Evolutionary conservation across 2,329 filamentous ascomycete species (phyloP).

Genomic region (Penicillium sumatraense): DNA sequence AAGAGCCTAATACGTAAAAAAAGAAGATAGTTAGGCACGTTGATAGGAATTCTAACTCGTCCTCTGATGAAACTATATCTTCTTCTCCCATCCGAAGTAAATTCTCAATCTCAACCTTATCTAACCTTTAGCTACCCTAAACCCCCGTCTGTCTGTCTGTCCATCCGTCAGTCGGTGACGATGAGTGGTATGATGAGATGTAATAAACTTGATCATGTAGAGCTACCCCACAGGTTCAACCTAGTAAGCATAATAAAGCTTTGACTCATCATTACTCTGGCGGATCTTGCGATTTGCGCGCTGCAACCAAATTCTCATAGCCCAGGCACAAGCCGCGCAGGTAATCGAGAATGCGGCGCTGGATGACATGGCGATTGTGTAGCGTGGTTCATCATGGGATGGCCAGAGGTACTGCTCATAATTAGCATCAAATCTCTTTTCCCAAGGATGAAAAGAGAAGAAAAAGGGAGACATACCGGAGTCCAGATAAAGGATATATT

Average conservation of each 20-base stretch:
- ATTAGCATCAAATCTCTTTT: constrained; percentile 3
- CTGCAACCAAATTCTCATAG: constrained; percentile 21
- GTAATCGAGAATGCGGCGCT: constrained; percentile 21
- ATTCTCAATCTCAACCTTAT: not conserved
- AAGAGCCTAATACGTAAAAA: not conserved
- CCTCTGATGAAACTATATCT: not conserved
- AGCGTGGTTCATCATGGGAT: constrained; percentile 24
- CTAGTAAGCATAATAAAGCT: constrained; percentile 23
- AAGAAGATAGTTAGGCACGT: not conserved
- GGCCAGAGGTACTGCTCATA: constrained; percentile 38
- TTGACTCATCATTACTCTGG: constrained; percentile 19
- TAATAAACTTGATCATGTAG: constrained; percentile 6
- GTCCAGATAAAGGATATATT: constrained; percentile 48
- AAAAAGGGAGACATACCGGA: constrained; percentile 3
- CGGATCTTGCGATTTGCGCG: constrained; percentile 23
- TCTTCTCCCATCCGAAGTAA: not conserved
- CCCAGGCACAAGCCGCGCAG: constrained; percentile 19
- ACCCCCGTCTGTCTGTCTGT: not conserved
- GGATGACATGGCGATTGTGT: constrained; percentile 23
- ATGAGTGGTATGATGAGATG: constrained; percentile 1
- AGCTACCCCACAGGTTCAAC: constrained; percentile 5
- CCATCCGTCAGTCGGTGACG: not conserved
- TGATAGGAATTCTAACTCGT: not conserved
- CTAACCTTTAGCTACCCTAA: not conserved
- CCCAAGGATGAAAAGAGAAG: constrained; percentile 6